Base-by-base conservation (phyloP, 306 rosid genomes). In the Vicia sativa region DNA sequence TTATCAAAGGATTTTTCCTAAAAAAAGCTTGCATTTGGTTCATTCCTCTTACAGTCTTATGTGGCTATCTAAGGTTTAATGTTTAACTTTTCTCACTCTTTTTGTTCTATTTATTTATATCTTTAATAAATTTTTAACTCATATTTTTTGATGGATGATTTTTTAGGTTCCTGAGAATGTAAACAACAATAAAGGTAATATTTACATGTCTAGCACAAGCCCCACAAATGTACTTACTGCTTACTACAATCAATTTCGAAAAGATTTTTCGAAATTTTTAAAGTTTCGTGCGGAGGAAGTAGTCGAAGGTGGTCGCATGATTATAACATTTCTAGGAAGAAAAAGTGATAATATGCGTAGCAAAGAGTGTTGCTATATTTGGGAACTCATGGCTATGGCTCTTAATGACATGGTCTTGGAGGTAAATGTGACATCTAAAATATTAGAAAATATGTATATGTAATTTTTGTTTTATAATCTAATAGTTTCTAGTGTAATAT, bases 31-130 rank as follows among this genome's bases (percentile, higher is more conserved):
- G 42, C 85, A 87, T 64, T 84, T 87, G 46, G 67, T 82, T 10
- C 80, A 85, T 55, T 74, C 89, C 13, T 85, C 89, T 12, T 77
- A 74, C 12, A 59, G 84, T 46, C 84, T 84, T 67, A 80, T 74
- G 3, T 81, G 87, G 87, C 64, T 87, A 0, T 84, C 89, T 42
- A 67, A 86, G 87, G 88, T 53, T 11, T 13, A 44, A 44, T 44
- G 15, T 0, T 43, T 43, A 43, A 5, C 16, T 12, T 42, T 42
- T n/a, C n/a, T n/a, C n/a, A n/a, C n/a, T 21, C 23, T 21, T 21
- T 21, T 21, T 21, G 23, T 21, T 21, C 2, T 21, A 21, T 21
- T 21, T 21, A 21, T 21, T 21, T 21, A 21, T 21, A 21, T 21
- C 23, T 21, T 21, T 21, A 1, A 21, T 21, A 21, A 29, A 7